A percentile compares a stretch with the other conserved stretches of the same genome.
Evolutionary conservation across 1,139 yeast species (phyloP).

Genomic region (Blastobotrys serpentis): DNA sequence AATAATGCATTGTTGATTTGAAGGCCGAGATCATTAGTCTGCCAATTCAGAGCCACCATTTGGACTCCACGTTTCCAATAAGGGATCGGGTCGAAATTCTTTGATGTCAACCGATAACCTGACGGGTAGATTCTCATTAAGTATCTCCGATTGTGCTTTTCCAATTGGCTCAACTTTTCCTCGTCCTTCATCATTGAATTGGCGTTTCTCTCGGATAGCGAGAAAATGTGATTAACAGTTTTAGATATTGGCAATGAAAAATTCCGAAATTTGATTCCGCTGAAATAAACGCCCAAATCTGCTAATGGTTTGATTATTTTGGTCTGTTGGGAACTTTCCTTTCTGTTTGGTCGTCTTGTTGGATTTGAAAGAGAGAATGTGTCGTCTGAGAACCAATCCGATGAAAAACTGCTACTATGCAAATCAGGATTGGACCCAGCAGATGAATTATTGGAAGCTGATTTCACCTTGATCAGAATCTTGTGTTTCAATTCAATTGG

Average conservation of each 20-base stretch:
- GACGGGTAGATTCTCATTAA: conserved; percentile 89
- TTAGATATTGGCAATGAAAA: conserved; percentile 87
- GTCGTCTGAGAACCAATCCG: conserved; percentile 29
- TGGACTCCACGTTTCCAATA: conserved; percentile 89
- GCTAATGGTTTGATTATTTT: conserved; percentile 54
- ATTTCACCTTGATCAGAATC: conserved; percentile 73
- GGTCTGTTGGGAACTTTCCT: conserved; percentile 7
- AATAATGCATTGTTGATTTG: conserved; percentile 89
- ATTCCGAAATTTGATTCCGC: conserved; percentile 76
- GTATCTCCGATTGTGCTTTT: conserved; percentile 73
- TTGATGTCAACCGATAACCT: conserved; percentile 67
- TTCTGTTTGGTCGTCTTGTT: conserved; percentile 3
- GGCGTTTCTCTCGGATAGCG: conserved; percentile 73
- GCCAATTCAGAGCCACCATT: conserved; percentile 98
- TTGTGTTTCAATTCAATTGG: conserved; percentile 69
- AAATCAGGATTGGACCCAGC: conserved; percentile 10
- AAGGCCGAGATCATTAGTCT: conserved; percentile 84
- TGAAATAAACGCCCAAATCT: conserved; percentile 61
- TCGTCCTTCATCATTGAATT: conserved; percentile 63
- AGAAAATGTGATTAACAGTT: conserved; percentile 76
- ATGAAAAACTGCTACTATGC: conserved; percentile 20
- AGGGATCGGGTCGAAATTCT: conserved; percentile 73
- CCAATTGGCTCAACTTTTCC: conserved; percentile 48
- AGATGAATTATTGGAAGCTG: conserved; percentile 18
- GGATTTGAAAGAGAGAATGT: background rate